Conservation (phyloP, 1,284 basidiomycete genomes). For the Fistulina hepatica region DNA sequence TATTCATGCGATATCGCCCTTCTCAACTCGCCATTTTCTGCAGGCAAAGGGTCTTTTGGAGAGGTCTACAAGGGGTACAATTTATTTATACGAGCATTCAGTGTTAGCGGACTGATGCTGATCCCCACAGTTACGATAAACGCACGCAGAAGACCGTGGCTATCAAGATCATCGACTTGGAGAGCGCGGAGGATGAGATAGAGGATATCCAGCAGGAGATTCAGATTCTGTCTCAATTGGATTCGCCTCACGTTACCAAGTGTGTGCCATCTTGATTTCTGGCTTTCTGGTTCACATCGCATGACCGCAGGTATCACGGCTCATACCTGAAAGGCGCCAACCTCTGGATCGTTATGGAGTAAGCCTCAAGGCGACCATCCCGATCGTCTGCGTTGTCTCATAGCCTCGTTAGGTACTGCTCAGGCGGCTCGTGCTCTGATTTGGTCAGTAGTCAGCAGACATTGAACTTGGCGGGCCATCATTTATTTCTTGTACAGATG, state of each 20-base stretch:
- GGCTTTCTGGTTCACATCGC: constrained; percentile 9
- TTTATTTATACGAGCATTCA: constrained; percentile 11
- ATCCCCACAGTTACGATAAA: constrained; percentile 67
- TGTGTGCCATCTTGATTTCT: constrained; percentile 33
- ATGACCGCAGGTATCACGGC: constrained; percentile 78
- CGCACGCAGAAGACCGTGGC: constrained; percentile 88
- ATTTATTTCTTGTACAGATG: constrained; percentile 51
- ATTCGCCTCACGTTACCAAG: constrained; percentile 94
- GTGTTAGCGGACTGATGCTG: constrained; percentile 11
- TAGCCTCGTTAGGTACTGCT: constrained; percentile 53
- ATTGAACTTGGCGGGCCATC: constrained; percentile 7
- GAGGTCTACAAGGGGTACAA: constrained; percentile 93
- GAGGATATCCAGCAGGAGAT: constrained; percentile 99
- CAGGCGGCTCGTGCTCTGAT: constrained; percentile 78
- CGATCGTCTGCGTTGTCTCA: constrained; percentile 4
- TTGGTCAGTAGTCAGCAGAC: constrained; percentile 37
- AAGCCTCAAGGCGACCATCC: constrained; percentile 25
- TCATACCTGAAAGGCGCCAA: constrained; percentile 92
- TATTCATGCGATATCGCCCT: constrained; percentile 10
- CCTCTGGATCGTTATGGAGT: constrained; percentile 99
- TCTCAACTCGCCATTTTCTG: constrained; percentile 10
- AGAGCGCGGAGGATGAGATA: constrained; percentile 98
- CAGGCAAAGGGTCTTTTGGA: constrained; percentile 94
- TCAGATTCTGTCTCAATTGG: constrained; percentile 94
- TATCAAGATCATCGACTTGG: constrained; percentile 98